Evolutionary conservation across 2,329 filamentous ascomycete genomes (phyloP).

Genomic region (Monosporascus sp.): DNA sequence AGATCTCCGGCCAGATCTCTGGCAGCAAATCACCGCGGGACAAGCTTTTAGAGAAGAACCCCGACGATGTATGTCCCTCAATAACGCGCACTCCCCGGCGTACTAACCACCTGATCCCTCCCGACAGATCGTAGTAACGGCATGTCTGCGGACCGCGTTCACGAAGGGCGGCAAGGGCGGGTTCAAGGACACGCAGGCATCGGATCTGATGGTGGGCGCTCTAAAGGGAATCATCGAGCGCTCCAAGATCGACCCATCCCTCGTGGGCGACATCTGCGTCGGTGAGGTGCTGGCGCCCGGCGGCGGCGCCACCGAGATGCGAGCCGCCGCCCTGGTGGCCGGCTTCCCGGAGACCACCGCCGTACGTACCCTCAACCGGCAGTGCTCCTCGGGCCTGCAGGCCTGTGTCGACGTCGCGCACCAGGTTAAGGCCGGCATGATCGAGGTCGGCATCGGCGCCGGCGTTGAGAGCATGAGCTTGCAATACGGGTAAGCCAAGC

Average conservation of each 20-base stretch:
- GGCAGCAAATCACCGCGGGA: conserved; percentile 42
- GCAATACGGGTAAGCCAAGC: conserved; percentile 70
- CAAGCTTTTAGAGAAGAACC: conserved; percentile 58
- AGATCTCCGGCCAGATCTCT: conserved; percentile 57
- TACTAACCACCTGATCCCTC: not conserved
- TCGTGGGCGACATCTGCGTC: conserved; percentile 90
- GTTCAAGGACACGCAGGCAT: conserved; percentile 89
- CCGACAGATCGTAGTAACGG: conserved; percentile 76
- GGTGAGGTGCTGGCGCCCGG: conserved; percentile 88
- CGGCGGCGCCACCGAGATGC: conserved; percentile 94
- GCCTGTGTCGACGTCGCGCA: conserved; percentile 93
- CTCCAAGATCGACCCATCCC: conserved; percentile 78
- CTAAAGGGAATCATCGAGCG: conserved; percentile 77
- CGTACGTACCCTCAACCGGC: conserved; percentile 85
- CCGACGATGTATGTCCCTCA: conserved; percentile 52
- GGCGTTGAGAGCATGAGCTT: conserved; percentile 95
- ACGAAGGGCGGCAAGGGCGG: conserved; percentile 89
- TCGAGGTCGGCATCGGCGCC: conserved; percentile 88
- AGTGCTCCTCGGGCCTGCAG: conserved; percentile 90
- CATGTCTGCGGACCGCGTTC: conserved; percentile 83
- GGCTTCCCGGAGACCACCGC: conserved; percentile 82
- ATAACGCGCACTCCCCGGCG: too few species aligned
- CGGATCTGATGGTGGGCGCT: conserved; percentile 79
- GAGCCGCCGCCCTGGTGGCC: conserved; percentile 82
- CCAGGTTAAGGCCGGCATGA: conserved; percentile 86